These are phyloP conservation scores for Mortierella sp. DNA, from an alignment of 371 early-diverging fungal genomes.

Conservation along the genomic window DNA sequence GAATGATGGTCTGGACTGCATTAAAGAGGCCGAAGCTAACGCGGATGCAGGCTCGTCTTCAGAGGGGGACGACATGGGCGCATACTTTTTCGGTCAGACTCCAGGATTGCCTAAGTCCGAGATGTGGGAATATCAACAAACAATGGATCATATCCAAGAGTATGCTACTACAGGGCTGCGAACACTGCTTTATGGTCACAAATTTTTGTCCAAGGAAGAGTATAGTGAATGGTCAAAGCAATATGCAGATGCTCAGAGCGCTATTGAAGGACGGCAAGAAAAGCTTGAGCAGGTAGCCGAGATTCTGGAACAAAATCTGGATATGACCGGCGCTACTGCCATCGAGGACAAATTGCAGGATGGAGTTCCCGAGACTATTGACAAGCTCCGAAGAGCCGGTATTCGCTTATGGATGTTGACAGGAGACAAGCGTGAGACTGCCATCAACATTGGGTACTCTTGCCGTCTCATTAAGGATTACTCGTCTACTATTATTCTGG, in stretches of 20 bases:
- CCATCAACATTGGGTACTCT: slow-evolving; percentile 95
- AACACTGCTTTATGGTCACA: slow-evolving; percentile 88
- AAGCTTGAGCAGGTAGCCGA: slow-evolving; percentile 87
- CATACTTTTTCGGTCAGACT: slow-evolving; percentile 53
- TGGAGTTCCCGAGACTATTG: slow-evolving; percentile 95
- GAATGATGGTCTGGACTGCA: neutral
- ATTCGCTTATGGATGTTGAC: slow-evolving; percentile 98
- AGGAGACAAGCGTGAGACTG: slow-evolving; percentile 99
- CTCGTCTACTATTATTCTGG: slow-evolving; percentile 53
- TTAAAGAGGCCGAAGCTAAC: neutral
- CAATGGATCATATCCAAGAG: slow-evolving; percentile 65
- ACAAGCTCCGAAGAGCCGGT: slow-evolving; percentile 87
- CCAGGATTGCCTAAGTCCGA: slow-evolving; percentile 51
- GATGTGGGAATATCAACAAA: slow-evolving; percentile 59
- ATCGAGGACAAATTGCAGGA: slow-evolving; percentile 95
- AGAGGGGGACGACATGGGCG: slow-evolving; percentile 39
- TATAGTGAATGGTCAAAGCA: slow-evolving; percentile 84
- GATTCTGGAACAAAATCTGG: slow-evolving; percentile 78
- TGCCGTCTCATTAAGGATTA: slow-evolving; percentile 77
- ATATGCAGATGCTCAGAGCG: slow-evolving; percentile 83
- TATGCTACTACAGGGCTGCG: slow-evolving; percentile 91
- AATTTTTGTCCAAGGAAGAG: slow-evolving; percentile 79
- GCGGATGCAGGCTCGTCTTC: slow-evolving; percentile 15
- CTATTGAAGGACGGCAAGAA: slow-evolving; percentile 83
- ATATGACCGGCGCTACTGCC: slow-evolving; percentile 88